These are phyloP conservation scores for Ogataea minuta DNA, from an alignment of 805 yeast species.

Conservation along the genomic window DNA sequence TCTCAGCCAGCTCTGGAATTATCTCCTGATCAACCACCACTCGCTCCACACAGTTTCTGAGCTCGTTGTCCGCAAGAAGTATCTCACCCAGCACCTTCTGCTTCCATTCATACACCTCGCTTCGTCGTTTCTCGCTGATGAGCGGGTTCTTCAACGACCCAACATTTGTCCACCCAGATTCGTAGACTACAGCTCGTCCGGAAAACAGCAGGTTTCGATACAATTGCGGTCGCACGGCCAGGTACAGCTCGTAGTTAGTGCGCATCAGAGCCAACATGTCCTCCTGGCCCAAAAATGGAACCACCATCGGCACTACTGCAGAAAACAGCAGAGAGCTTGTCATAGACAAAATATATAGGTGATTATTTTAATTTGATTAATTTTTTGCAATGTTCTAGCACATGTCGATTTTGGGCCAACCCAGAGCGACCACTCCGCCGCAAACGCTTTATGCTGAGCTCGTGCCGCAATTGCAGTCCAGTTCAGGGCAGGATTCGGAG, in stretches of 20 bases:
- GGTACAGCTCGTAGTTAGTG: slow-evolving; percentile 33
- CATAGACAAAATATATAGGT: slow-evolving; percentile 1
- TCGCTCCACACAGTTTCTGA: slow-evolving; percentile 35
- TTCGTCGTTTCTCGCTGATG: slow-evolving; percentile 37
- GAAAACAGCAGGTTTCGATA: slow-evolving; percentile 39
- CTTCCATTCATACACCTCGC: slow-evolving; percentile 36
- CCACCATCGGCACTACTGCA: slow-evolving; percentile 19
- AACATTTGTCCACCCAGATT: slow-evolving; percentile 37
- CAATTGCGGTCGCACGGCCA: slow-evolving; percentile 32
- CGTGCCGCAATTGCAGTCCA: not conserved
- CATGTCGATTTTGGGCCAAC: slow-evolving; percentile 6
- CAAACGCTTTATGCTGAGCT: not conserved
- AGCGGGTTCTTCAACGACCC: slow-evolving; percentile 36
- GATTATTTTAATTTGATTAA: not conserved
- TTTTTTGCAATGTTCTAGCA: not conserved
- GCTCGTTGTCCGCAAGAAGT: slow-evolving; percentile 34
- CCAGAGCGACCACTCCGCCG: slow-evolving; percentile 1
- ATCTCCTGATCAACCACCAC: slow-evolving; percentile 36
- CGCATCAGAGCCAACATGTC: slow-evolving; percentile 34
- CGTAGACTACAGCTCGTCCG: slow-evolving; percentile 35
- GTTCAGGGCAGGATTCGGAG: not conserved
- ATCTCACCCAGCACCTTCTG: slow-evolving; percentile 41
- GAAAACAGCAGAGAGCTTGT: slow-evolving; percentile 22
- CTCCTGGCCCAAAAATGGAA: slow-evolving; percentile 39
- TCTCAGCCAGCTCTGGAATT: slow-evolving; percentile 17